phyloP scores from a whole-genome alignment of 345 rosid genomes.

The Eucalyptus albens region DNA sequence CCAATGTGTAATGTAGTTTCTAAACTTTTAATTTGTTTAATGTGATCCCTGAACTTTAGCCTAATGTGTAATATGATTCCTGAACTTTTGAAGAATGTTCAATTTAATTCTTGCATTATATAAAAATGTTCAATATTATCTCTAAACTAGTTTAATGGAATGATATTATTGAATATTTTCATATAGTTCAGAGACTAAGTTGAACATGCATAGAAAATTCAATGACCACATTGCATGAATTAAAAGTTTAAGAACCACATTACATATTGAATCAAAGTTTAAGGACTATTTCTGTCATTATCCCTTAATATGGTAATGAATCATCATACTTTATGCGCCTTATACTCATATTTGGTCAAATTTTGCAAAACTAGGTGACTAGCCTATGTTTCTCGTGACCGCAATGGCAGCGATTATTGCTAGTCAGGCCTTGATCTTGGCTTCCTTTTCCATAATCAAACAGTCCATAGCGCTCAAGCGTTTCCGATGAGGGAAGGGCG shows the following conservation, averaged over 20 bases:
- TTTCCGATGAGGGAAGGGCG: fast-evolving
- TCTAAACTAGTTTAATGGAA: fast-evolving
- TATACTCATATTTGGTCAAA: too few relatives aligned
- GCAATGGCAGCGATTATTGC: fast-evolving
- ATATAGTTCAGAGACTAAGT: fast-evolving
- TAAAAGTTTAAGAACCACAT: too few relatives aligned
- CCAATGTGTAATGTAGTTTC: fast-evolving
- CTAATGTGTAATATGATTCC: fast-evolving
- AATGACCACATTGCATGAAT: fast-evolving
- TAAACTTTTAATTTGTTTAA: fast-evolving
- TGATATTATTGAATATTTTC: too few relatives aligned
- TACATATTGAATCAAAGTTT: fast-evolving
- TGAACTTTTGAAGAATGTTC: fast-evolving
- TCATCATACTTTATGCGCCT: too few relatives aligned
- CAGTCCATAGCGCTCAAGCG: fast-evolving
- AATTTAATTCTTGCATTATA: too few relatives aligned
- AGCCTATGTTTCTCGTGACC: fast-evolving
- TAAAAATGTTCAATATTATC: too few relatives aligned
- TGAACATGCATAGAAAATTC: fast-evolving
- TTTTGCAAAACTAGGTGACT: fast-evolving
- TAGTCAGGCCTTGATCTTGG: too few relatives aligned
- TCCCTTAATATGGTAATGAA: too few relatives aligned
- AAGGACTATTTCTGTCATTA: fast-evolving
- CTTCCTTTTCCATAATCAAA: too few relatives aligned
- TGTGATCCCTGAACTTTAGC: fast-evolving